Evolutionary conservation across 352 stramenopile genomes (phyloP).

Genomic region (Halophytophthora batemanensis): DNA sequence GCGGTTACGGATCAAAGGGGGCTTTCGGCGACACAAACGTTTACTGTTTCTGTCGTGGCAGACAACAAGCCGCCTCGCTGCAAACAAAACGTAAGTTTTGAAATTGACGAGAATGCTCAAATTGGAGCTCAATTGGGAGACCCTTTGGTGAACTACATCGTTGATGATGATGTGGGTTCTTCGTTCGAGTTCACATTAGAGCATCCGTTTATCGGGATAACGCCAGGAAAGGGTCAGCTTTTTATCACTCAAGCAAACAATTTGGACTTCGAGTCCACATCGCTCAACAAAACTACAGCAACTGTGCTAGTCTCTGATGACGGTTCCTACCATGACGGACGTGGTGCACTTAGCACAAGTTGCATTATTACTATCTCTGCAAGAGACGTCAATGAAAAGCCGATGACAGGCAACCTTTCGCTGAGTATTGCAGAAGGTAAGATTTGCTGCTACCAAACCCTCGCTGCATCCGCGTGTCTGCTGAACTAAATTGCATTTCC

Average conservation of each 20-base stretch:
- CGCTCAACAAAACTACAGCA: slow-evolving; percentile 4
- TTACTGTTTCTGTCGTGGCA: slow-evolving; percentile 14
- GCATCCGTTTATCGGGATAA: slow-evolving; percentile 23
- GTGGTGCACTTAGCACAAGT: slow-evolving; percentile 21
- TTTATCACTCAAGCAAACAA: slow-evolving; percentile 20
- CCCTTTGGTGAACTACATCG: slow-evolving; percentile 11
- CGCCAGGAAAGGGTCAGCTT: slow-evolving; percentile 22
- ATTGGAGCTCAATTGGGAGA: slow-evolving; percentile 14
- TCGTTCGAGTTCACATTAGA: slow-evolving; percentile 21
- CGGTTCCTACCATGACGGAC: slow-evolving; percentile 24
- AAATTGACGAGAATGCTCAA: slow-evolving; percentile 19
- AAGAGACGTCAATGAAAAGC: slow-evolving; percentile 23
- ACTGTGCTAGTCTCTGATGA: slow-evolving; percentile 28
- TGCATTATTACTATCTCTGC: slow-evolving; percentile 20
- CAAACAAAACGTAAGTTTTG: slow-evolving; percentile 1
- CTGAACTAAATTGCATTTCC: neutral
- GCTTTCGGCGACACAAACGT: neutral
- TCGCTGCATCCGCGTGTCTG: neutral
- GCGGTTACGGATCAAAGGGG: slow-evolving; percentile 11
- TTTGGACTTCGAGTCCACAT: slow-evolving; percentile 23
- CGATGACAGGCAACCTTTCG: slow-evolving; percentile 12
- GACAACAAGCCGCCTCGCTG: slow-evolving; percentile 17
- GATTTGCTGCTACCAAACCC: neutral
- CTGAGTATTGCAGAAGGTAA: slow-evolving; percentile 22
- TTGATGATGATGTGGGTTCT: slow-evolving; percentile 22